Evolutionary conservation across 495 filamentous ascomycete genomes (phyloP), one percentile per base, ranked within the genome.

Genomic region (Aspergillus homomorphus): DNA sequence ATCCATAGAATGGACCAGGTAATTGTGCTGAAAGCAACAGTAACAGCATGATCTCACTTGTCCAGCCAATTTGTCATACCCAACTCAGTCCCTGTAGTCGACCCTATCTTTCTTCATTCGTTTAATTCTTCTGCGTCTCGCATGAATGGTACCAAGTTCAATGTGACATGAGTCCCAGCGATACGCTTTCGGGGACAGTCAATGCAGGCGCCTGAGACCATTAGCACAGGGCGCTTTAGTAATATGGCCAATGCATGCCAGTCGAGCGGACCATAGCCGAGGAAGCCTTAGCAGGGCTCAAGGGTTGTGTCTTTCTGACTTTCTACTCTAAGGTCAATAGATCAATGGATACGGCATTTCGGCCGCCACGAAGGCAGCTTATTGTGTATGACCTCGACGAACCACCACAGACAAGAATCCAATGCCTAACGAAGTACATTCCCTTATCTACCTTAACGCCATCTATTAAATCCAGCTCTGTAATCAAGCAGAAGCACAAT

Each of bases 401-500:
- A 28, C 26, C 26, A 28, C 26, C 26, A 9, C 26, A 28, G 26
- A 28, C 9, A 28, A n/a, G n/a, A n/a, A n/a, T n/a, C n/a, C n/a
- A n/a, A n/a, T n/a, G n/a, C n/a, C n/a, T n/a, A 38, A 38, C 5
- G 33, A 26, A 16, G 16, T 50, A 14, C 15, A 28, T 16, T 22
- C 16, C 22, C 46, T 5, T 16, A 26, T 26, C 7, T 50, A 24
- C 22, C 22, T 23, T 9, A 50, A 50, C 46, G 46, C 46, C 46
- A 50, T 24, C 2, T 18, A 16, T 50, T 10, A 16, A 9, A 43
- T 24, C 26, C n/a, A 57, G 1, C 16, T 42, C 53, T 26, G 4
- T 16, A 43, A 8, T 58, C 33, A 66, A 45, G 70, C 72, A 54
- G 68, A 74, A 14, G 77, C 75, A 60, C 67, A 72, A 53, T 76